Conservation (phyloP, 352 stramenopile genomes). For the Globisporangium alternatum region DNA sequence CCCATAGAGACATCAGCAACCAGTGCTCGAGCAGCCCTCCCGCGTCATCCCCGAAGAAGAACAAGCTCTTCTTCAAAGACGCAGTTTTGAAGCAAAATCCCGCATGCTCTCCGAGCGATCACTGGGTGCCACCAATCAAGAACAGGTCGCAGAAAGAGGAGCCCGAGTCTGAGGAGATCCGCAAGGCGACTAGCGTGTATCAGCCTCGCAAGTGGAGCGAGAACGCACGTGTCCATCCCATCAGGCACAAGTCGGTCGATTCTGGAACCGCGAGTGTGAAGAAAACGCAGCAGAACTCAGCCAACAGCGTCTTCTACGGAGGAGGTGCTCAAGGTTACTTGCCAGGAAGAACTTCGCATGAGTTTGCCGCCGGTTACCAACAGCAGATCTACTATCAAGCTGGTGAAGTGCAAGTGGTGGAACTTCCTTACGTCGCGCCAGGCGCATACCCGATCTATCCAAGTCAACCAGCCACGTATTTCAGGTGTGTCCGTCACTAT, state of each 20-base stretch:
- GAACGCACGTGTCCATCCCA: neutral
- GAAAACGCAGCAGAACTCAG: neutral
- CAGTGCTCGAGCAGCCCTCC: neutral
- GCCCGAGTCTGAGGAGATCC: neutral
- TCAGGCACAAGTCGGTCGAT: neutral
- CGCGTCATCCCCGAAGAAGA: constrained; percentile 4
- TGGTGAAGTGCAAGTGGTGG: neutral
- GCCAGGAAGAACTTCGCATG: neutral
- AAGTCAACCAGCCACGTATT: constrained; percentile 14
- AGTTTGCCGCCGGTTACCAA: neutral
- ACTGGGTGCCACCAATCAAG: constrained; percentile 7
- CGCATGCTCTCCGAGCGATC: neutral
- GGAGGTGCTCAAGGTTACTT: neutral
- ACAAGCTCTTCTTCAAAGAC: constrained; percentile 52
- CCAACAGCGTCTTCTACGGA: neutral
- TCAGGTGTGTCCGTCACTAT: neutral
- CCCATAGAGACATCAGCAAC: constrained; percentile 1
- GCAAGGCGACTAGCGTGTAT: neutral
- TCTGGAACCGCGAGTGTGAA: constrained; percentile 1
- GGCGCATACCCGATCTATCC: constrained; percentile 20
- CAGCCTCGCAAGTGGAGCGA: constrained; percentile 1
- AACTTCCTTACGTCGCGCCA: neutral
- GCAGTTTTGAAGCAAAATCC: constrained; percentile 42
- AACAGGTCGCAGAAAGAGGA: neutral
- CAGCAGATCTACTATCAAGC: constrained; percentile 10